Evolutionary conservation across 2,329 filamentous ascomycete genomes (phyloP).

Genomic region (Fusarium irregulare): DNA sequence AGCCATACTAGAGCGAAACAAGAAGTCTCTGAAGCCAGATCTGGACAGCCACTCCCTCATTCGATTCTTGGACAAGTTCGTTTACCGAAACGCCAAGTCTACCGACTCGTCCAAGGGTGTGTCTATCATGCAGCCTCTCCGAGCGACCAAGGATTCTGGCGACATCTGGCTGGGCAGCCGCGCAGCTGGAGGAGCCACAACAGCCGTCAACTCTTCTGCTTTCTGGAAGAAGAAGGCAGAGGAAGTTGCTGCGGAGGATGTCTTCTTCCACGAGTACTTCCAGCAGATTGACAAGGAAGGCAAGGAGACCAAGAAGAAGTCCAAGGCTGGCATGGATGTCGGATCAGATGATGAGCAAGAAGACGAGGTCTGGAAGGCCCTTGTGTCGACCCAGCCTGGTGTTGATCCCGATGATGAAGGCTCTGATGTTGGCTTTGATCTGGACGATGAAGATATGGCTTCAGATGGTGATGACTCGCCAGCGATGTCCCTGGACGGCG

Average conservation of each 20-base stretch:
- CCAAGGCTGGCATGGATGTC: constrained; percentile 56
- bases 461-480: constrained; percentile 61
- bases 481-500: constrained; percentile 55
- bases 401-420: constrained; percentile 59
- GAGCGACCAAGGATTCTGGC: constrained; percentile 62
- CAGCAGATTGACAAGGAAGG: constrained; percentile 73
- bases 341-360: constrained; percentile 70
- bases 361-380: constrained; percentile 91
- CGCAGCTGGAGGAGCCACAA: constrained; percentile 51
- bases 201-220: constrained; percentile 80
- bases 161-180: constrained; percentile 68
- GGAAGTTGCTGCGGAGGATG: constrained; percentile 89
- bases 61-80: constrained; percentile 96
- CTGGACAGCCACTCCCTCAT: constrained; percentile 90
- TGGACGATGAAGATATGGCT: constrained; percentile 62
- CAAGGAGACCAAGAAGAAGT: constrained; percentile 66
- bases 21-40: constrained; percentile 88
- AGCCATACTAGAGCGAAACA: constrained; percentile 74
- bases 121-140: constrained; percentile 96
- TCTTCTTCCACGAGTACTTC: constrained; percentile 99
- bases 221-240: constrained; percentile 95
- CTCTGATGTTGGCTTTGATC: constrained; percentile 62
- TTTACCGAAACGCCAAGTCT: constrained; percentile 93
- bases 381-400: constrained; percentile 84
- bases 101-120: constrained; percentile 75